These are phyloP conservation scores for Rhynchosporium secalis DNA, from an alignment of 2,329 filamentous ascomycete genomes.

Conservation along the genomic window DNA sequence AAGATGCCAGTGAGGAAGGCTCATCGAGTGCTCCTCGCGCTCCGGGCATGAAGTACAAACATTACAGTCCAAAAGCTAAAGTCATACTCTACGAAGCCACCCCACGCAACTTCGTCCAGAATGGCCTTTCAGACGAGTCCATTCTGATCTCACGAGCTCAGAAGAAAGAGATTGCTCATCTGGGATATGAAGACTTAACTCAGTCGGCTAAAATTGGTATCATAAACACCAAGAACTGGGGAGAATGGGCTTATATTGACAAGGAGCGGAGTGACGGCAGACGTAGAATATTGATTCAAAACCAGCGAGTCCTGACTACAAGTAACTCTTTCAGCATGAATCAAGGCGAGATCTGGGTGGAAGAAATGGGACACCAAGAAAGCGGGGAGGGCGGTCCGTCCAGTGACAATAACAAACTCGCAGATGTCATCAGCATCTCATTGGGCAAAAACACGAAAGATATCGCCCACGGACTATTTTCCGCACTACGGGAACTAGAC, in stretches of 20 bases:
- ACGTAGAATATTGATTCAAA: not conserved
- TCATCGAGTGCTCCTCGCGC: conserved; percentile 68
- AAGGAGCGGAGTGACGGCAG: not conserved
- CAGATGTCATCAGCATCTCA: conserved; percentile 60
- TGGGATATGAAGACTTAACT: conserved; percentile 18
- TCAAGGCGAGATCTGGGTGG: conserved; percentile 24
- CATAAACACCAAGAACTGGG: conserved; percentile 43
- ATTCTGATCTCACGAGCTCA: conserved; percentile 20
- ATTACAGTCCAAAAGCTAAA: conserved; percentile 88
- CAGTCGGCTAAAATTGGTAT: conserved; percentile 31
- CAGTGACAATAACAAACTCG: conserved; percentile 13
- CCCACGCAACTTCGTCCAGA: conserved; percentile 33
- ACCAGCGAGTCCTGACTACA: not conserved
- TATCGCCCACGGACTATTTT: conserved; percentile 87
- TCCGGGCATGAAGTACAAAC: conserved; percentile 98
- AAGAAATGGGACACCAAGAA: not conserved
- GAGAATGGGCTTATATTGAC: conserved; percentile 36
- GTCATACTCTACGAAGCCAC: conserved; percentile 77
- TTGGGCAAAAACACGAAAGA: conserved; percentile 69
- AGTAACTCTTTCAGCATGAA: conserved; percentile 22
- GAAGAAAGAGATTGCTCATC: conserved; percentile 13
- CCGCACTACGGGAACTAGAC: conserved; percentile 82
- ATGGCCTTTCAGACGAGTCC: conserved; percentile 17
- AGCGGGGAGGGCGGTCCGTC: not conserved
- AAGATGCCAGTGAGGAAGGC: conserved; percentile 68